Conservation (phyloP, 441 rosid genomes). For the Populus hybrid region DNA sequence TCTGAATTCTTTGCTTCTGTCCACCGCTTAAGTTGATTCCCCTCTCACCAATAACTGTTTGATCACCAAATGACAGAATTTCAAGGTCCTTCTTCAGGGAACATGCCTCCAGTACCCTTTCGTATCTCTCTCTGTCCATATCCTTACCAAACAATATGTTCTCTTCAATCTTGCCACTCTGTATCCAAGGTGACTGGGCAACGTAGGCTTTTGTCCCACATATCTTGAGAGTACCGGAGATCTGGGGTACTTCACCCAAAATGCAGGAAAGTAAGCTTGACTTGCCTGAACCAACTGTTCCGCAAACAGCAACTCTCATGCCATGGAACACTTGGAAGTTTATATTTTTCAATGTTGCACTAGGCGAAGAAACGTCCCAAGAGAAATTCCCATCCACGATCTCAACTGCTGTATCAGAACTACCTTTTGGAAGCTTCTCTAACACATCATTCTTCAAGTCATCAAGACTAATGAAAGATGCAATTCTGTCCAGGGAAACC, state of each 20-base stretch:
- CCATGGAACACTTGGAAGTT: constrained; percentile 41
- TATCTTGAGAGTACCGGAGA: constrained; percentile 41
- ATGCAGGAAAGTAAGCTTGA: constrained; percentile 58
- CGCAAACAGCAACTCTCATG: constrained; percentile 63
- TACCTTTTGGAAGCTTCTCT: constrained; percentile 38
- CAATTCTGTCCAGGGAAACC: constrained; percentile 63
- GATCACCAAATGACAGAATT: constrained; percentile 72
- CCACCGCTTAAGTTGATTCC: constrained; percentile 93
- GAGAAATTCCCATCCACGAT: constrained; percentile 47
- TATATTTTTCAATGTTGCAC: constrained; percentile 40
- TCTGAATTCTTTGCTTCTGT: constrained; percentile 84
- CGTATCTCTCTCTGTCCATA: constrained; percentile 66
- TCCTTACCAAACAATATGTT: constrained; percentile 71
- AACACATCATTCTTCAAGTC: constrained; percentile 42
- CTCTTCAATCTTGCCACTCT: constrained; percentile 75
- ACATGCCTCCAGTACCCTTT: constrained; percentile 63
- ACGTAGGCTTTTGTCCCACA: constrained; percentile 74
- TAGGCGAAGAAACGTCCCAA: constrained; percentile 46
- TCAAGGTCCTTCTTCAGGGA: constrained; percentile 69
- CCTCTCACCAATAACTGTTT: constrained; percentile 79
- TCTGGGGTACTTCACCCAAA: constrained; percentile 54
- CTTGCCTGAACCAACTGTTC: constrained; percentile 69
- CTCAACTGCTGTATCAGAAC: constrained; percentile 44
- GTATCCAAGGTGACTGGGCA: constrained; percentile 93
- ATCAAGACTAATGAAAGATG: constrained; percentile 52